Evolutionary conservation across 352 stramenopile genomes (phyloP).

Genomic region (Pythium aquatile): DNA sequence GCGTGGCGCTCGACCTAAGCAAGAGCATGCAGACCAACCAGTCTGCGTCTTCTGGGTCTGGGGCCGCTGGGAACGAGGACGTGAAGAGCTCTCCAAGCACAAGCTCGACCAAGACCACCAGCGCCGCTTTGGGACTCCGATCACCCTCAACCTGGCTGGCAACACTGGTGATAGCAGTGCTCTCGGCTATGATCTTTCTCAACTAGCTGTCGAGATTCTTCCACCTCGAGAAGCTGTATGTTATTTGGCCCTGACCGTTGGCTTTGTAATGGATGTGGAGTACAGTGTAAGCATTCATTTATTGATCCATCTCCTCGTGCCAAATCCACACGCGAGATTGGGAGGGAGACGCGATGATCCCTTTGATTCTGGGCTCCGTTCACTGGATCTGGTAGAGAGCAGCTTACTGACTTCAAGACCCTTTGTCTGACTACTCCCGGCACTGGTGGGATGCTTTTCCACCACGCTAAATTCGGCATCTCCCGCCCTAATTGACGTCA

Average conservation of each 20-base stretch:
- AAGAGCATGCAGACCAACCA: neutral
- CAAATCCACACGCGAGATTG: too few species aligned
- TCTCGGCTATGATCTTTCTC: neutral
- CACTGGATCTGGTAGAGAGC: neutral
- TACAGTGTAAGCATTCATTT: too few species aligned
- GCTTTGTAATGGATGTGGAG: too few species aligned
- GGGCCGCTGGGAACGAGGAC: neutral
- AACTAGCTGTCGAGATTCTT: neutral
- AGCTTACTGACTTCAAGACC: neutral
- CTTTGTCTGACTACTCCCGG: neutral
- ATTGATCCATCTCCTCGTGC: too few species aligned
- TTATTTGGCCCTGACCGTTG: too few species aligned
- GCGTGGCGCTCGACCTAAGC: neutral
- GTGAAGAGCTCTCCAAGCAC: neutral
- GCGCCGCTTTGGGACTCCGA: neutral
- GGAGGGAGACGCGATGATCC: neutral
- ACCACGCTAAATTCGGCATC: neutral
- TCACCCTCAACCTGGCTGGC: neutral
- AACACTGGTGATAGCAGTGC: neutral
- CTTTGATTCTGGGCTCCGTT: neutral
- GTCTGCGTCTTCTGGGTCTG: neutral
- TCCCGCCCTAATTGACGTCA: neutral
- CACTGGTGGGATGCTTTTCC: neutral
- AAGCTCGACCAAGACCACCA: neutral
- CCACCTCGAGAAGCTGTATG: too few species aligned